Evolutionary conservation across 139 green algal species (phyloP), one percentile per base, ranked within the genome.

Genomic region (Protoeuglena noctilucae): DNA sequence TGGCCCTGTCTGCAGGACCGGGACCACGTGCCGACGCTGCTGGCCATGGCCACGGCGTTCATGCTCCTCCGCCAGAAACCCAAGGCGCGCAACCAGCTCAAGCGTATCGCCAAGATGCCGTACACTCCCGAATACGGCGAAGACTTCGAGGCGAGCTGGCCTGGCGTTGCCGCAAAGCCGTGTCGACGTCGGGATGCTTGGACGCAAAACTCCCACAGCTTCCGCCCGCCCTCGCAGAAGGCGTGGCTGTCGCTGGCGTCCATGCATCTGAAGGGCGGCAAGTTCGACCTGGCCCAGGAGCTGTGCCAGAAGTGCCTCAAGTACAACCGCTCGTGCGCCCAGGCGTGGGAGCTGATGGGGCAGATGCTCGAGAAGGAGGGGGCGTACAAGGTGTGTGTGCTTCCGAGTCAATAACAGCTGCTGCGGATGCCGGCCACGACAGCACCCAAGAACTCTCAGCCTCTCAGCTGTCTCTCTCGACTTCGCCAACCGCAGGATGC

Each of bases 261-360:
- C 54, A 84, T 88, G 29, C 68, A 90, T 60, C 78, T 87, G 28
- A 63, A 77, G 64, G 69, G 63, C 22, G 59, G 47, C 6, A 62
- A 62, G 19, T 62, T 43, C 48, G 56, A 62, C 34, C 48, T 62
- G 25, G 23, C 67, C 19, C 70, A 84, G 67, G 80, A 89, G 62
- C 60, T 89, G 51, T 86, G 79, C 64, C 64, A 70, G 48, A 77
- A 75, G 52, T 82, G 72, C 63, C 63, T 90, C 28, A 83, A 83
- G 67, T 83, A 88, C 77, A 88, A 90, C 67, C 82, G 79, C 61
- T 74, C 59, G 16, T 90, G 79, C 61, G 70, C 67, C 50, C 76
- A 76, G 53, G 75, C 75, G 3, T 85, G 77, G 77, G 81, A 90
- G 71, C 59, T 71, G 61, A 67, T 88, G 54, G 81, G 77, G 0